phyloP scores from a whole-genome alignment of 192 early-diverging fungal species.

The Backusella circina region DNA sequence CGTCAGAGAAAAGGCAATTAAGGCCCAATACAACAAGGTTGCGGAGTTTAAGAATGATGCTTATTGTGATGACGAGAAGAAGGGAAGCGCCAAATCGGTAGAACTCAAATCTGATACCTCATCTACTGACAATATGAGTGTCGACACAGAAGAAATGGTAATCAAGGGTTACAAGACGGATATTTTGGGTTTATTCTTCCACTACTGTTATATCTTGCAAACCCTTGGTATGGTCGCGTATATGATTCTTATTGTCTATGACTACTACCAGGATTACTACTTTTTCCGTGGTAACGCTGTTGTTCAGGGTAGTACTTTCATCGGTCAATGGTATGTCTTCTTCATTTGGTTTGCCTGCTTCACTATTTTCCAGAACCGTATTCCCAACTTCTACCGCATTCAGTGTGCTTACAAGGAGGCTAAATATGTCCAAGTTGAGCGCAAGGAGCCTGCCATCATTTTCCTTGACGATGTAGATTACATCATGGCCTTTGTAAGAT shows the following conservation, averaged over 20 bases:
- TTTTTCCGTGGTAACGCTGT: slow-evolving; percentile 33
- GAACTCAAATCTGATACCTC: background rate
- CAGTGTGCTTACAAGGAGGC: slow-evolving; percentile 35
- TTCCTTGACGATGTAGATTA: slow-evolving; percentile 34
- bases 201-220: slow-evolving; percentile 33
- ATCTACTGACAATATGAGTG: background rate
- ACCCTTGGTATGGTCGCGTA: slow-evolving; percentile 34
- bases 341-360: slow-evolving; percentile 41
- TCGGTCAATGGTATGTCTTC: slow-evolving; percentile 47
- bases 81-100: background rate
- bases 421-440: slow-evolving; percentile 46
- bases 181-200: slow-evolving; percentile 38
- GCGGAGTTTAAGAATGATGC: slow-evolving; percentile 3
- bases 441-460: slow-evolving; percentile 29
- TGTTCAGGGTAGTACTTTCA: slow-evolving; percentile 43
- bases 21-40: background rate
- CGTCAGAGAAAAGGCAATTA: slow-evolving; percentile 1
- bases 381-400: slow-evolving; percentile 54
- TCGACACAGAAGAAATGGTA: slow-evolving; percentile 25
- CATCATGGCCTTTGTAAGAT: slow-evolving; percentile 26
- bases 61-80: slow-evolving; percentile 6
- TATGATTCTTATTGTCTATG: slow-evolving; percentile 38
- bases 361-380: slow-evolving; percentile 37
- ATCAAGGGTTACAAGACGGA: slow-evolving; percentile 43
- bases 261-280: slow-evolving; percentile 41